Base-by-base conservation (phyloP, 805 yeast species). In the Sungouiozyma ichnusensis region DNA sequence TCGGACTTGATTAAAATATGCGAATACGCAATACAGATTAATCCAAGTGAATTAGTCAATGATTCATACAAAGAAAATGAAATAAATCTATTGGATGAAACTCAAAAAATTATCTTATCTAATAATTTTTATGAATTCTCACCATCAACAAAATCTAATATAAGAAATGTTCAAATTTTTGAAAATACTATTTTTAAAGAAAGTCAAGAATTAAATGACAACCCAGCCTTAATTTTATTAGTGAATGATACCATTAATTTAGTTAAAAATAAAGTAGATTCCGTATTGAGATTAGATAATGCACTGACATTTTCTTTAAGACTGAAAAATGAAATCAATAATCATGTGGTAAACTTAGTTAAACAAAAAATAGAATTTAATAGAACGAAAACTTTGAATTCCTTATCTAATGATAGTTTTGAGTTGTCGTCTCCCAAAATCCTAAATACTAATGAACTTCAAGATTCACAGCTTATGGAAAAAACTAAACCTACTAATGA, bases 321-420 rank as follows among this genome's bases (percentile, higher is more conserved):
- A 51, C 77, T 87, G 39, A 82, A 85, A 41, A 74, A 72, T 40
- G 95, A 88, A 59, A 83, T 86, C 3, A 92, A 86, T 54, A 70
- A 63, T 16, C 64, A 78, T 53, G 87, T 87, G 2, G 61, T 83
- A 20, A 62, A 67, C 32, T 68, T 81, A 1, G 84, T 88, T 3
- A 65, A 71, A 18, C 77, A 77, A 31, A 81, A 92, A 0, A 71
- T 86, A 2, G 60, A 64, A 32, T 74, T 71, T 50, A 79, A 64
- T 32, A 54, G 60, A 42, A 16, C 52, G 2, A 48, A 46, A 16
- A 33, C 45, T 13, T 17, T 49, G 15, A 43, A 43, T 17, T 16
- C 16, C 6, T 41, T 35, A 16, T 45, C 37, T 35, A 37, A 32
- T 24, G 33, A 16, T 27, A 24, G 11, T 24, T 6, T 7, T 7